Percentiles rank a stretch among this genome's conserved stretches.
Conservation (phyloP, 768 basidiomycete genomes). For the Lentinula lateritia region DNA sequence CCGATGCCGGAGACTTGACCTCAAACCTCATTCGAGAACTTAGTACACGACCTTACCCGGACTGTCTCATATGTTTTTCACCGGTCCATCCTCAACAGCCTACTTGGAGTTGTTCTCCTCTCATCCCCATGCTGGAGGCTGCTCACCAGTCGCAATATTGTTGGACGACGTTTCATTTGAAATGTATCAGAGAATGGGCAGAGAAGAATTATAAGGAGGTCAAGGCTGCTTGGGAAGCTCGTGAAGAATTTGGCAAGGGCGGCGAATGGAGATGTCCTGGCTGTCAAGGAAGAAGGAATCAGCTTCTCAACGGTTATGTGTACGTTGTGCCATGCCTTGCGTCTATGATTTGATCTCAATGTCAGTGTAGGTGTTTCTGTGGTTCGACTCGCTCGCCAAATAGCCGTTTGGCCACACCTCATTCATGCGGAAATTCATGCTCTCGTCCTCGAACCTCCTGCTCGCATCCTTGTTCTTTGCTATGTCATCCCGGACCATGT, state of each 20-base stretch:
- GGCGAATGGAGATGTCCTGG: conserved; percentile 94
- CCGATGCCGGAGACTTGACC: conserved; percentile 52
- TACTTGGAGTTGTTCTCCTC: conserved; percentile 85
- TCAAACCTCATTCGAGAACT: conserved; percentile 65
- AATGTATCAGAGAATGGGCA: conserved; percentile 88
- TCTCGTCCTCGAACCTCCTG: conserved; percentile 58
- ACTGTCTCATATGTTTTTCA: conserved; percentile 83
- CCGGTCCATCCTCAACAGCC: conserved; percentile 71
- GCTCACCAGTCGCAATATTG: conserved; percentile 55
- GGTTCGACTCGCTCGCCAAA: conserved; percentile 68
- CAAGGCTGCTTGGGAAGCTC: conserved; percentile 64
- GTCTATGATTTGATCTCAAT: conserved; percentile 6
- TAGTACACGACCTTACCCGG: conserved; percentile 65
- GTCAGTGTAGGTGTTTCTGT: conserved; percentile 71
- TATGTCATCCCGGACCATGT: conserved; percentile 95
- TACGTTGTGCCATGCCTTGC: conserved; percentile 24
- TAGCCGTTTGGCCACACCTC: conserved; percentile 63
- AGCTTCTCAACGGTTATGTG: conserved; percentile 63
- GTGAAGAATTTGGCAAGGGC: conserved; percentile 53
- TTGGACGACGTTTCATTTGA: conserved; percentile 88
- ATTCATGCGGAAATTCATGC: conserved; percentile 72
- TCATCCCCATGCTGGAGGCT: conserved; percentile 34
- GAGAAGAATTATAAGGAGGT: conserved; percentile 71
- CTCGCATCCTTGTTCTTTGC: conserved; percentile 75
- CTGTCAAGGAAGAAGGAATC: conserved; percentile 76